phyloP scores from a whole-genome alignment of 1,139 yeast genomes.

The Kluyveromyces sp. region DNA sequence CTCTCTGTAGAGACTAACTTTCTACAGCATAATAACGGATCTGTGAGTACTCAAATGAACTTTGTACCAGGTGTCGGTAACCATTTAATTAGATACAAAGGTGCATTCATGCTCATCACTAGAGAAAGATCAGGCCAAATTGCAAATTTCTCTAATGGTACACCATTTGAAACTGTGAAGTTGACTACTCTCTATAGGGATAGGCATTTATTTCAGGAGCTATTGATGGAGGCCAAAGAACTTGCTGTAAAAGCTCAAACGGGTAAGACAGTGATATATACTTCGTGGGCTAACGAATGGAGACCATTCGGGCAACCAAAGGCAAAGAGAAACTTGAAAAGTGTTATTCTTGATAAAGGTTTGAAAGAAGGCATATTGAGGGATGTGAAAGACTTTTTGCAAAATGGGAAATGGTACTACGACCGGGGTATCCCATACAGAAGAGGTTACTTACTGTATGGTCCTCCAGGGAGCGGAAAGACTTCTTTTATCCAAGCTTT shows the following conservation, averaged over 20 bases:
- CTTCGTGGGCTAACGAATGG: constrained; percentile 99
- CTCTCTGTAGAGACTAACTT: constrained; percentile 83
- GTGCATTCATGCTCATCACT: constrained; percentile 81
- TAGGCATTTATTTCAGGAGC: constrained; percentile 58
- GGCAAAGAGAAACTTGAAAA: constrained; percentile 72
- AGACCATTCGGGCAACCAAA: constrained; percentile 96
- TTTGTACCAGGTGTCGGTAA: constrained; percentile 98
- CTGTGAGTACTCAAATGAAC: constrained; percentile 78
- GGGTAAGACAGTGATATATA: constrained; percentile 88
- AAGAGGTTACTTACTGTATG: constrained; percentile 86
- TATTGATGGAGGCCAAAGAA: constrained; percentile 75
- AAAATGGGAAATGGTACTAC: constrained; percentile 84
- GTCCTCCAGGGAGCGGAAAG: constrained; percentile 98
- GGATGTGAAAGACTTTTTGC: constrained; percentile 76
- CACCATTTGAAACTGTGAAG: constrained; percentile 93
- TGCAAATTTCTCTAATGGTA: constrained; percentile 82
- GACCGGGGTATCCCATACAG: constrained; percentile 95
- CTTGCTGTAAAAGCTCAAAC: constrained; percentile 78
- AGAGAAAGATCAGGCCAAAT: constrained; percentile 86
- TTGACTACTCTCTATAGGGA: constrained; percentile 85
- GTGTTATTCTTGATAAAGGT: constrained; percentile 77
- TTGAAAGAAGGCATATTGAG: constrained; percentile 54
- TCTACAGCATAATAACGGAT: constrained; percentile 88
- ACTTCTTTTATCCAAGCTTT: constrained; percentile 92
- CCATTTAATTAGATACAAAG: constrained; percentile 76